Percentiles rank a stretch among this genome's conserved stretches.
Conservation (phyloP, 805 yeast species). For the Metschnikowia lunata region DNA sequence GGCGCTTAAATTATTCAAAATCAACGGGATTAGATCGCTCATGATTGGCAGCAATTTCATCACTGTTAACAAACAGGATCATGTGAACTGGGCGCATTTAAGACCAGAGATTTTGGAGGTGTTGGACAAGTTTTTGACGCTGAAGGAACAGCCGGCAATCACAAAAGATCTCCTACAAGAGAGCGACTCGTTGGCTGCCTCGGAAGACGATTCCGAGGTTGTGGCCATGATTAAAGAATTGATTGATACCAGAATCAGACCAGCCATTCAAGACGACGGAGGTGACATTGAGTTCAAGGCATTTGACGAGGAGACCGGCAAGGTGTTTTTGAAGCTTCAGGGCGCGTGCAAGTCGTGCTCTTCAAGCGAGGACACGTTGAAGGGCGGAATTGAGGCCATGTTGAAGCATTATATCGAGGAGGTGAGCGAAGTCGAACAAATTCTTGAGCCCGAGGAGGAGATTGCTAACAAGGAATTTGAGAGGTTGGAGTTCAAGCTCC, state of each 20-base stretch:
- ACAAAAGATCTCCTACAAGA: constrained; percentile 39
- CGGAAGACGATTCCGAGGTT: constrained; percentile 60
- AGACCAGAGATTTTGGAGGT: constrained; percentile 61
- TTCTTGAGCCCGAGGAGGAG: constrained; percentile 71
- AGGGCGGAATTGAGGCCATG: constrained; percentile 97
- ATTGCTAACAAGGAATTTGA: constrained; percentile 80
- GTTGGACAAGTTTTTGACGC: constrained; percentile 45
- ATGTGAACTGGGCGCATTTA: constrained; percentile 53
- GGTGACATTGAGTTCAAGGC: constrained; percentile 92
- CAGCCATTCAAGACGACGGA: constrained; percentile 98
- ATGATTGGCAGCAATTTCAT: constrained; percentile 73
- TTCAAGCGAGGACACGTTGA: constrained; percentile 83
- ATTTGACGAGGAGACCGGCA: constrained; percentile 80
- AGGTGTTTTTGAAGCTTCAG: constrained; percentile 80
- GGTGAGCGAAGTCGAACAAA: constrained; percentile 81
- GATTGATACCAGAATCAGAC: constrained; percentile 90
- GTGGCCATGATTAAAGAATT: constrained; percentile 88
- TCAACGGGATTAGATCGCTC: constrained; percentile 62
- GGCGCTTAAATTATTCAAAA: constrained; percentile 54
- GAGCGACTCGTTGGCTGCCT: constrained; percentile 40
- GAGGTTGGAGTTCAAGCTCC: constrained; percentile 59
- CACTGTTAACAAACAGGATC: constrained; percentile 64
- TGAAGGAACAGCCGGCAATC: constrained; percentile 34
- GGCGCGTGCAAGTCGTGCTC: constrained; percentile 98
- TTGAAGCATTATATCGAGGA: constrained; percentile 95